A percentile compares a stretch with the other conserved stretches of the same genome.
phyloP scores from a whole-genome alignment of 805 yeast species.

The Saccharomycopsis schoenii region DNA sequence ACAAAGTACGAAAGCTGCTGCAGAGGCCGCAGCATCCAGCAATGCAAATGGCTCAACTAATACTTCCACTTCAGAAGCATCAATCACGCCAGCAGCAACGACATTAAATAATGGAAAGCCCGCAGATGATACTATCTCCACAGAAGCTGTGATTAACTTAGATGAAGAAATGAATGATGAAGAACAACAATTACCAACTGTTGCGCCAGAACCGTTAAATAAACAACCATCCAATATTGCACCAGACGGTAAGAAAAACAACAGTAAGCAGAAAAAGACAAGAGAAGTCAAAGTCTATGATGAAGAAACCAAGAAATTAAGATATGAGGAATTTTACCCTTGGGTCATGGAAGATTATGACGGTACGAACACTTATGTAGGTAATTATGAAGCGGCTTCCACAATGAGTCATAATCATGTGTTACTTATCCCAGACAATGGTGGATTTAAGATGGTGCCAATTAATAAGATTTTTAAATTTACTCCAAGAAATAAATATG shows the following conservation, averaged over 20 bases:
- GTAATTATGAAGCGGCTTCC: constrained; percentile 87
- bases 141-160: constrained; percentile 20
- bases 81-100: neutral
- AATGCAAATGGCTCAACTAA: neutral
- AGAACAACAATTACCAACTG: constrained; percentile 16
- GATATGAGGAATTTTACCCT: constrained; percentile 95
- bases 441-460: constrained; percentile 81
- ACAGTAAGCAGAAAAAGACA: constrained; percentile 62
- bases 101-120: neutral
- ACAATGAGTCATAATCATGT: constrained; percentile 42
- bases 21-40: constrained; percentile 18
- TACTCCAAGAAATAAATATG: constrained; percentile 87
- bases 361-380: constrained; percentile 89
- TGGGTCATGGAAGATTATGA: constrained; percentile 98
- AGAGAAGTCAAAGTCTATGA: constrained; percentile 74
- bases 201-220: constrained; percentile 17
- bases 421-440: constrained; percentile 80
- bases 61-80: neutral
- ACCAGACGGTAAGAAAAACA: constrained; percentile 34
- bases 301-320: constrained; percentile 69
- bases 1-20: constrained; percentile 18
- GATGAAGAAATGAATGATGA: constrained; percentile 16
- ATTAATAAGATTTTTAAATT: constrained; percentile 90
- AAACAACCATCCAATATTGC: constrained; percentile 21
- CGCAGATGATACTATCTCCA: neutral